These are phyloP conservation scores for Aspergillus quadricinctus DNA, from an alignment of 2,329 filamentous ascomycete genomes.

Conservation along the genomic window DNA sequence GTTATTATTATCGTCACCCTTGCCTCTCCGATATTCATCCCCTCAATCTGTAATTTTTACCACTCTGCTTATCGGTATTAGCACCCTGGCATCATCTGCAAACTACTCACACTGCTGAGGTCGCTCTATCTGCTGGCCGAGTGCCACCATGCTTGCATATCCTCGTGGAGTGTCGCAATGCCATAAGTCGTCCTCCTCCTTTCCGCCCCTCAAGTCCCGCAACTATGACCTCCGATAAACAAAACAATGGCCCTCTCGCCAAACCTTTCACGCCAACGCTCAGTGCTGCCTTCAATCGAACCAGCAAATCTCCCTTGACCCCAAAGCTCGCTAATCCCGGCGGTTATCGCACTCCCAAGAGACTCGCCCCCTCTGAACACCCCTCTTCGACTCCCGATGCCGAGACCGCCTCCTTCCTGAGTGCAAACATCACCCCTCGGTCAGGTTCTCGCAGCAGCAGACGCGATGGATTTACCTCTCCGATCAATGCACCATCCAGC, in stretches of 20 bases:
- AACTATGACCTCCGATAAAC: constrained; percentile 51
- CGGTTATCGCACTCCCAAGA: constrained; percentile 27
- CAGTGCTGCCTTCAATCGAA: constrained; percentile 56
- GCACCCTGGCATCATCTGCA: background rate
- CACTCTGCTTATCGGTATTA: background rate
- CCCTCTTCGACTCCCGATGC: constrained; percentile 45
- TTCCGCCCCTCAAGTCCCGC: constrained; percentile 28
- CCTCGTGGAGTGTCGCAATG: constrained; percentile 36
- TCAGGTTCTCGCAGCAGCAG: constrained; percentile 69
- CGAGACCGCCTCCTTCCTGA: constrained; percentile 54
- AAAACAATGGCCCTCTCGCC: constrained; percentile 46
- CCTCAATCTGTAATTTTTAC: background rate
- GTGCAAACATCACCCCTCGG: constrained; percentile 70
- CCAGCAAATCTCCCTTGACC: constrained; percentile 53
- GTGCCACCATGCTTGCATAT: constrained; percentile 35
- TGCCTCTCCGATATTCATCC: constrained; percentile 3
- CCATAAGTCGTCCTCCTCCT: constrained; percentile 40
- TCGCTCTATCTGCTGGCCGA: constrained; percentile 16
- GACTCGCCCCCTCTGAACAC: constrained; percentile 31
- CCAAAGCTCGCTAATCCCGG: constrained; percentile 53
- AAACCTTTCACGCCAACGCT: constrained; percentile 66
- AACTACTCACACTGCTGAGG: constrained; percentile 8
- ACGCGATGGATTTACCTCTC: constrained; percentile 66
- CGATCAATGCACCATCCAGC: constrained; percentile 47
- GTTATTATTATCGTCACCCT: background rate